Conservation (phyloP, 176 grass and related monocot genomes). For the Ensete ventricosum region DNA sequence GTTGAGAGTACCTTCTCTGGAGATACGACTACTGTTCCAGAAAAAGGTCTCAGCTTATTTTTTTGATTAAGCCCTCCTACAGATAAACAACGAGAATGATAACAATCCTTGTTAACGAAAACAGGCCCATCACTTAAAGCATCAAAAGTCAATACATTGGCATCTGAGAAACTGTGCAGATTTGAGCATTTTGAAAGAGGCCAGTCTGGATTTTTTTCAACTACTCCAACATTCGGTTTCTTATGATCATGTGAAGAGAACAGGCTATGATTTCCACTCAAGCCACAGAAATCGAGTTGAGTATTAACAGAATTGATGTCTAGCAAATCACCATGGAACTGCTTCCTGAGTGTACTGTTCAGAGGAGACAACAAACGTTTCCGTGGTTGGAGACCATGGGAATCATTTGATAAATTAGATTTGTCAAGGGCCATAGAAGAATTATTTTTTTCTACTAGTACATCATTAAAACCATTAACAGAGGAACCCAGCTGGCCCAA, state of each 20-base stretch:
- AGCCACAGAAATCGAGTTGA: constrained; percentile 18
- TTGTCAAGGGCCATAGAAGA: constrained; percentile 35
- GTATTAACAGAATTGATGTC: constrained; percentile 43
- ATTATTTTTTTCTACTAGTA: constrained; percentile 32
- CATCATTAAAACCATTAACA: constrained; percentile 16
- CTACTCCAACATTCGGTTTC: constrained; percentile 52
- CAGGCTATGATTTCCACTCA: constrained; percentile 24
- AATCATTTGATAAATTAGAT: constrained; percentile 26
- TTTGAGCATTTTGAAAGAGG: constrained; percentile 21
- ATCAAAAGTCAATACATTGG: constrained; percentile 27
- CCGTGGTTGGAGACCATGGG: constrained; percentile 40
- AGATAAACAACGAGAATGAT: constrained; percentile 24
- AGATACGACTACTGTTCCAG: constrained; percentile 14
- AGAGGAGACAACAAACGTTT: constrained; percentile 81
- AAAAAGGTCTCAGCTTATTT: constrained; percentile 17
- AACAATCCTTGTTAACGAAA: constrained; percentile 40
- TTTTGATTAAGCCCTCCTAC: background rate
- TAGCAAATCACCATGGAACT: constrained; percentile 53
- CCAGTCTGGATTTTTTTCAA: constrained; percentile 24
- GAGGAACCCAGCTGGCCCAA: constrained; percentile 24
- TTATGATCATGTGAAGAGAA: constrained; percentile 50
- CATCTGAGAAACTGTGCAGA: constrained; percentile 5
- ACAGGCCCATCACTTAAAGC: constrained; percentile 67
- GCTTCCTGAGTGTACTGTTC: constrained; percentile 40
- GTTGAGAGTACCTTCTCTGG: constrained; percentile 56